Percentiles rank a stretch among this genome's conserved stretches.
Conservation (phyloP, 768 basidiomycete species). For the Termitomyces bulborhizus region DNA sequence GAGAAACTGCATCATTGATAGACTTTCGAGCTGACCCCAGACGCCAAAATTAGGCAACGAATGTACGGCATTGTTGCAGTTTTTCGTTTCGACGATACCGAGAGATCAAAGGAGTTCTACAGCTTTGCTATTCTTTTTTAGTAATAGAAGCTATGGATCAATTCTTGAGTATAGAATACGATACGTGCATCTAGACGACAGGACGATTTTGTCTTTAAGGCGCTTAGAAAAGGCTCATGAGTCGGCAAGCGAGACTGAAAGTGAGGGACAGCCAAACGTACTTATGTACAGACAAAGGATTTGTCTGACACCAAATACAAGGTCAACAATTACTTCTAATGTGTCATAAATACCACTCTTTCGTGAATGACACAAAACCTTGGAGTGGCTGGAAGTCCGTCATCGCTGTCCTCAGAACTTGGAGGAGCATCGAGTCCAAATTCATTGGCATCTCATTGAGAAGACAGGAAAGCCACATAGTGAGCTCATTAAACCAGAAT, state of each 20-base stretch:
- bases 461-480: neutral
- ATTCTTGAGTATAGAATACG: neutral
- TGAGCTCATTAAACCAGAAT: neutral
- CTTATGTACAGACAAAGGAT: neutral
- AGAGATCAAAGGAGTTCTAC: no score
- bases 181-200: neutral
- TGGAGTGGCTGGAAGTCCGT: neutral
- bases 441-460: neutral
- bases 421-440: no score
- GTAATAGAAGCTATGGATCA: neutral
- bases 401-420: no score
- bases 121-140: no score
- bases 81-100: no score
- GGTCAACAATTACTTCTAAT: neutral
- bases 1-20: no score
- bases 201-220: neutral
- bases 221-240: neutral
- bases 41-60: no score
- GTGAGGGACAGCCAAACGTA: neutral
- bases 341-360: neutral
- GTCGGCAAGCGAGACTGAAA: neutral
- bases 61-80: no score
- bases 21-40: no score
- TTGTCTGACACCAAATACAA: neutral
- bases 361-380: neutral